A percentile compares a stretch with the other conserved stretches of the same genome.
phyloP scores from a whole-genome alignment of 768 basidiomycete species.

The Tricholoma matsutake region DNA sequence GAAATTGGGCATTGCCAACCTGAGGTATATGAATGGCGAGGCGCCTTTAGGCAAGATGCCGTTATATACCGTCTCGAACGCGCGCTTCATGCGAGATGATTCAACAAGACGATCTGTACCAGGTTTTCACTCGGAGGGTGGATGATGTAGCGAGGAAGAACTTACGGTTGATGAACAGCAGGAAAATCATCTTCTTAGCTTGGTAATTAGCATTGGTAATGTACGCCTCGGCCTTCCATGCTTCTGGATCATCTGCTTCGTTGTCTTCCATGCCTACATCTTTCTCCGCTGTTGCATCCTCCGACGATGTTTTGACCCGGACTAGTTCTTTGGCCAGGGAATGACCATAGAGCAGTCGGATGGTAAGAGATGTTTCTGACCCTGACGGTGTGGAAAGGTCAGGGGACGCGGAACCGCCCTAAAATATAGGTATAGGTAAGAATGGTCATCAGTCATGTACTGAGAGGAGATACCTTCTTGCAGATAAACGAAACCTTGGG shows the following conservation, averaged over 20 bases:
- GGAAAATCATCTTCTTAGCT: slow-evolving; percentile 77
- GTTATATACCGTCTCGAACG: slow-evolving; percentile 83
- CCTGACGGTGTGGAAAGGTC: slow-evolving; percentile 79
- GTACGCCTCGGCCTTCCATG: slow-evolving; percentile 72
- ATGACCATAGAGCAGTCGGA: slow-evolving; percentile 79
- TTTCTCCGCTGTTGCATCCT: slow-evolving; percentile 19
- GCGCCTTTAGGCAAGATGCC: slow-evolving; percentile 86
- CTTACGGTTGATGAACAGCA: slow-evolving; percentile 95
- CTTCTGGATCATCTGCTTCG: slow-evolving; percentile 37
- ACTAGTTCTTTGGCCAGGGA: slow-evolving; percentile 76
- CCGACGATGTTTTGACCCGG: slow-evolving; percentile 38
- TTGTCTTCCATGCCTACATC: slow-evolving; percentile 29
- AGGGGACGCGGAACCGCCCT: slow-evolving; percentile 73
- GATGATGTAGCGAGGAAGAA: slow-evolving; percentile 4
- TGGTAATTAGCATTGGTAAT: slow-evolving; percentile 89
- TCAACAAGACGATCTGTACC: slow-evolving; percentile 86
- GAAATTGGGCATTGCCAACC: slow-evolving; percentile 43
- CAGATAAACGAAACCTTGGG: slow-evolving; percentile 84
- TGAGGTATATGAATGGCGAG: slow-evolving; percentile 90
- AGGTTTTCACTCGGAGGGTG: neutral
- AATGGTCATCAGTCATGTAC: neutral
- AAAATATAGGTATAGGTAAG: neutral
- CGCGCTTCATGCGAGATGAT: slow-evolving; percentile 79
- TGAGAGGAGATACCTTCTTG: slow-evolving; percentile 66
- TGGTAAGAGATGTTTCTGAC: slow-evolving; percentile 64